Evolutionary conservation across 352 stramenopile genomes (phyloP).

Genomic region (Phytophthora litchii): DNA sequence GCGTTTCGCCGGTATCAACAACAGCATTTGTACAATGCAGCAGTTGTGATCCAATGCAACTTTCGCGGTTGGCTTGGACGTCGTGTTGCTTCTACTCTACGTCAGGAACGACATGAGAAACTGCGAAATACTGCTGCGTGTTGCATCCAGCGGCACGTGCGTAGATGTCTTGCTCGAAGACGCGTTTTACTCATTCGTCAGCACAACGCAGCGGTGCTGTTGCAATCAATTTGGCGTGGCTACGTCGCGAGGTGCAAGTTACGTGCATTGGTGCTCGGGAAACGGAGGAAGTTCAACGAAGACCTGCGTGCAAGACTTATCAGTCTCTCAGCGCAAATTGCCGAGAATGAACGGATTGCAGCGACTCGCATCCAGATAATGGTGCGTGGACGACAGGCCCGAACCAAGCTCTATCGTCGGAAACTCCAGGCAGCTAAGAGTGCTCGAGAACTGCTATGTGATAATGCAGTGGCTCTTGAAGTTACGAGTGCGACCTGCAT

Average conservation of each 20-base stretch:
- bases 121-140: constrained; percentile 30
- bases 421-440: constrained; percentile 26
- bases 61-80: constrained; percentile 35
- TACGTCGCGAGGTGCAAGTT: constrained; percentile 28
- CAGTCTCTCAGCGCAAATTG: constrained; percentile 20
- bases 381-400: constrained; percentile 30
- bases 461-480: constrained; percentile 24
- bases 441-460: constrained; percentile 15
- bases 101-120: constrained; percentile 20
- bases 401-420: constrained; percentile 17
- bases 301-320: constrained; percentile 13
- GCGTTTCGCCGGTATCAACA: constrained; percentile 32
- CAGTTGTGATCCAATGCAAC: constrained; percentile 45
- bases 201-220: constrained; percentile 19
- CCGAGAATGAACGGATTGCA: constrained; percentile 26
- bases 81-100: constrained; percentile 7
- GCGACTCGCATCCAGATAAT: constrained; percentile 41
- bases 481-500: constrained; percentile 38
- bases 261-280: constrained; percentile 7
- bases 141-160: constrained; percentile 46
- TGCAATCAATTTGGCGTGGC: constrained; percentile 47
- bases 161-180: constrained; percentile 35
- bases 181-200: constrained; percentile 19
- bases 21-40: constrained; percentile 32
- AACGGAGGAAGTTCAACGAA: constrained; percentile 12